Conservation (phyloP, 208 protist species). For the Acanthamoeba healyi region DNA sequence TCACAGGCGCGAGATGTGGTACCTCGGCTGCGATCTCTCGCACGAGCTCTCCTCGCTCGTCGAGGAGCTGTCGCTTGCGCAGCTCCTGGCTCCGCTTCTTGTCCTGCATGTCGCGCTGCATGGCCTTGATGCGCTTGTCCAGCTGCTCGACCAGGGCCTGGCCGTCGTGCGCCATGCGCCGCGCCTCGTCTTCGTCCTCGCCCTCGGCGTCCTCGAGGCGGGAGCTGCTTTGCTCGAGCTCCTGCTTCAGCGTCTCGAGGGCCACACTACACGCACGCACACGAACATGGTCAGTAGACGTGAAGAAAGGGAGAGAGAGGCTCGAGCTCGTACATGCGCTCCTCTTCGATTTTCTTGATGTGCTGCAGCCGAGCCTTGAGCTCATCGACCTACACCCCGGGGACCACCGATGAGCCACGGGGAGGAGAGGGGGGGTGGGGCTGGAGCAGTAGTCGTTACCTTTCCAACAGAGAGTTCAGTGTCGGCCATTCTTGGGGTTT, state of each 20-base stretch:
- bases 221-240: neutral
- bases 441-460: neutral
- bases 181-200: neutral
- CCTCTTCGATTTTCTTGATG: neutral
- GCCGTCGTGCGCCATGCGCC: neutral
- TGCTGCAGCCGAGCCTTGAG: neutral
- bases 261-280: neutral
- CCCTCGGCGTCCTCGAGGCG: neutral
- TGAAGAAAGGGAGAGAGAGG: neutral
- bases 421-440: neutral
- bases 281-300: neutral
- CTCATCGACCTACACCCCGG: neutral
- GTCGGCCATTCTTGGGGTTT: neutral
- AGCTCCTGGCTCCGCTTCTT: slow-evolving; percentile 38
- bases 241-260: neutral
- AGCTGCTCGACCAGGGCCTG: neutral
- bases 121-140: neutral
- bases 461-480: neutral
- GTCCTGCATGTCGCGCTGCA: neutral
- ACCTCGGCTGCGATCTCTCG: slow-evolving; percentile 20
- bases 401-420: neutral
- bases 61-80: slow-evolving; percentile 21
- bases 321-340: neutral
- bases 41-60: neutral
- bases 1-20: neutral